Conservation (phyloP, 208 protist species). For the Leishmania major region DNA sequence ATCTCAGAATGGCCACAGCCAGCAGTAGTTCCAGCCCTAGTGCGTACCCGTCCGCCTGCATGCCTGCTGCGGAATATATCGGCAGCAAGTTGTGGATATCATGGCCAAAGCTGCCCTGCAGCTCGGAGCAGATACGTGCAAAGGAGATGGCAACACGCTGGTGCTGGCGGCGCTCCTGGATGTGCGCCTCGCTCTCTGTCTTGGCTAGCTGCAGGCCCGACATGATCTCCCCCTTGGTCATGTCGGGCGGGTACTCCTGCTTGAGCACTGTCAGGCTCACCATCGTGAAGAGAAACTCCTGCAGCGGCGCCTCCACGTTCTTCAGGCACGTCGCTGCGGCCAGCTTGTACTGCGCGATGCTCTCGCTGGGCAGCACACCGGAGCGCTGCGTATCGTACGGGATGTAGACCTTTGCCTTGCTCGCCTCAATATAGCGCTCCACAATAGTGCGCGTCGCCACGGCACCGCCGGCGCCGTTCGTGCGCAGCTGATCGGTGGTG, state of each 20-base stretch:
- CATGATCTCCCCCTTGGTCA: constrained; percentile 22
- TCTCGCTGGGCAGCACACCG: constrained; percentile 33
- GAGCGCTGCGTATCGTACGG: constrained; percentile 41
- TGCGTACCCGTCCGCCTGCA: constrained; percentile 29
- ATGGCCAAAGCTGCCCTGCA: constrained; percentile 41
- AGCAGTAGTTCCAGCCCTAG: constrained; percentile 37
- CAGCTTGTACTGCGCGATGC: constrained; percentile 30
- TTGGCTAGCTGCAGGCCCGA: constrained; percentile 7
- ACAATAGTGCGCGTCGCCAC: constrained; percentile 28
- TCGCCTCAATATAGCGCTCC: constrained; percentile 49
- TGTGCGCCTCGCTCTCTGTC: not conserved
- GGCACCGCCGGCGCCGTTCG: constrained; percentile 2
- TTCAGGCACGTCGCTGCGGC: constrained; percentile 25
- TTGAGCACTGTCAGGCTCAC: constrained; percentile 26
- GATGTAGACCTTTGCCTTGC: constrained; percentile 42
- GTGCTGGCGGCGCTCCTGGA: constrained; percentile 21
- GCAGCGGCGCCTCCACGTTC: constrained; percentile 23
- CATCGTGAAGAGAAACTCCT: constrained; percentile 40
- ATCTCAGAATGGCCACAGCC: constrained; percentile 29
- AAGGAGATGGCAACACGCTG: constrained; percentile 28
- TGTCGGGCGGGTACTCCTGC: constrained; percentile 9
- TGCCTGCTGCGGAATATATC: not conserved
- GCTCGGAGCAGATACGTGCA: constrained; percentile 32
- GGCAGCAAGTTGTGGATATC: constrained; percentile 17
- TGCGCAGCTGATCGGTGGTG: constrained; percentile 36